phyloP scores from a whole-genome alignment of 2,329 filamentous ascomycete species.

The Cladophialophora chaetospira region DNA sequence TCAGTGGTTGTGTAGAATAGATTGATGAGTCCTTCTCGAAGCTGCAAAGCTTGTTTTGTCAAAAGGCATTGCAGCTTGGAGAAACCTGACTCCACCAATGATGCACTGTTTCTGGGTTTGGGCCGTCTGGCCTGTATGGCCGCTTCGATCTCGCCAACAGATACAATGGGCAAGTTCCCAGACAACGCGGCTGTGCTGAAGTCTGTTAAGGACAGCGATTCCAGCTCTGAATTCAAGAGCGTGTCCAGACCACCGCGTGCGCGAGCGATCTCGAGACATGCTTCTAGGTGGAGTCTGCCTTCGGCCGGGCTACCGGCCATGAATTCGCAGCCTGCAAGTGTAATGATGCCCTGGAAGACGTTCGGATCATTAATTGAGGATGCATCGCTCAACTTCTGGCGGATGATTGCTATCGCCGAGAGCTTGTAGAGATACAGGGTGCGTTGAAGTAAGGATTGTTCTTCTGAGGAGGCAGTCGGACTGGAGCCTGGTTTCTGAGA shows the following conservation, averaged over 20 bases:
- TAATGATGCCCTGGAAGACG: neutral
- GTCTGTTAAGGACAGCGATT: neutral
- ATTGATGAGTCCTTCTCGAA: neutral
- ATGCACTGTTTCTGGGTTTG: neutral
- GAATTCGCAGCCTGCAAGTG: slow-evolving; percentile 2
- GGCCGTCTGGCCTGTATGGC: neutral
- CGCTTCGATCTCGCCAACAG: neutral
- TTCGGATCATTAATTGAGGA: neutral
- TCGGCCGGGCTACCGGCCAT: neutral
- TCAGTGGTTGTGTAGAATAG: neutral
- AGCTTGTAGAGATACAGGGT: slow-evolving; percentile 2
- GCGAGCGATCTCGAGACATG: slow-evolving; percentile 2
- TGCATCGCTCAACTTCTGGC: neutral
- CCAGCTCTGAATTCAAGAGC: neutral
- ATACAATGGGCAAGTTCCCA: neutral
- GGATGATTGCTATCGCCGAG: neutral
- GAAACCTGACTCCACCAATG: neutral
- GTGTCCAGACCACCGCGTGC: neutral
- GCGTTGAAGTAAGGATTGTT: neutral
- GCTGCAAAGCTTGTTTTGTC: neutral
- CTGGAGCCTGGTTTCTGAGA: neutral
- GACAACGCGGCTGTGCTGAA: neutral
- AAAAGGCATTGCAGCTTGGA: neutral
- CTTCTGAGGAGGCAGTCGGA: too few relatives aligned
- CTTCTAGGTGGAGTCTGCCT: slow-evolving; percentile 1